These are phyloP conservation scores for Puccinia novopanici DNA, from an alignment of 1,284 basidiomycete species.

Conservation along the genomic window DNA sequence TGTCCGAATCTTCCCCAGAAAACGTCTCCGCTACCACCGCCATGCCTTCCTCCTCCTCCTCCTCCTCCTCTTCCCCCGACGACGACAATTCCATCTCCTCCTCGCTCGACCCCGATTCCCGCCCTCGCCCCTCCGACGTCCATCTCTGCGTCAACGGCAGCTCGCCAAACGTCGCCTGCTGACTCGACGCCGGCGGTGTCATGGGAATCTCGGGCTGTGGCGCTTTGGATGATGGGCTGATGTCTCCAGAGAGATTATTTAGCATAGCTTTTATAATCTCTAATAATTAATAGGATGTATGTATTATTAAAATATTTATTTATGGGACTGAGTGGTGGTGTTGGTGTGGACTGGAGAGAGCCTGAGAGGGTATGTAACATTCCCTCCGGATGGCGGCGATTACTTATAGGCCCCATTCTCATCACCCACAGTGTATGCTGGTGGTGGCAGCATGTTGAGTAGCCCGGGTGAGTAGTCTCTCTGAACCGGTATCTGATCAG, in stretches of 20 bases:
- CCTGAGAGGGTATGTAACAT: too few species aligned
- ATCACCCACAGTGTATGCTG: neutral
- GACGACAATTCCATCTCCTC: neutral
- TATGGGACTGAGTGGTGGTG: too few species aligned
- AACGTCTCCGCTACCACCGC: slow-evolving; percentile 39
- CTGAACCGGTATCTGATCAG: too few species aligned
- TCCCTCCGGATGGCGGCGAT: too few species aligned
- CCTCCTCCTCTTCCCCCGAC: slow-evolving; percentile 6
- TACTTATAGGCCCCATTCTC: neutral
- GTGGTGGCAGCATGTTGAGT: neutral
- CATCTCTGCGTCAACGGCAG: neutral
- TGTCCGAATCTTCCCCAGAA: slow-evolving; percentile 18
- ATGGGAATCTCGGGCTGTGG: neutral
- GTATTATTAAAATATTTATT: too few species aligned
- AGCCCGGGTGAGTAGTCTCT: neutral
- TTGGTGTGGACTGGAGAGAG: too few species aligned
- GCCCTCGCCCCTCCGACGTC: too few species aligned
- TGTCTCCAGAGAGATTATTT: neutral
- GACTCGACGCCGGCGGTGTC: neutral
- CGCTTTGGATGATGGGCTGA: neutral
- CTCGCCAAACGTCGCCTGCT: neutral
- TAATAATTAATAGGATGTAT: too few species aligned
- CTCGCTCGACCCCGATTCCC: neutral
- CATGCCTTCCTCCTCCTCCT: slow-evolving; percentile 47
- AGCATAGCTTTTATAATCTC: too few species aligned